A percentile compares a stretch with the other conserved stretches of the same genome.
Conservation (phyloP, 495 filamentous ascomycete genomes). For the Neurospora tetrasperma region DNA sequence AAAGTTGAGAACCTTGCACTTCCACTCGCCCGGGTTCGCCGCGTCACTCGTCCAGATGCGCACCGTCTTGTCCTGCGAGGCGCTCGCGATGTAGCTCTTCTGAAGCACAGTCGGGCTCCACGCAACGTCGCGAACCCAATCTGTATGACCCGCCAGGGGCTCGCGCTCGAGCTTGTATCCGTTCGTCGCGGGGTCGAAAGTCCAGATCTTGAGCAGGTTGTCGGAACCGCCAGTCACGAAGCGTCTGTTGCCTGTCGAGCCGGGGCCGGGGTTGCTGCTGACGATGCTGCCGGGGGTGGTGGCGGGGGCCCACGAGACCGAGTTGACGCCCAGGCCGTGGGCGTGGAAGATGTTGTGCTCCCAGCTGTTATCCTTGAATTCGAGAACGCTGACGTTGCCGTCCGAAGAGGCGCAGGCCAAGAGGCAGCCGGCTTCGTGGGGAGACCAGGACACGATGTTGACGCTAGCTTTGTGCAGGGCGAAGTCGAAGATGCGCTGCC, state of each 20-base stretch:
- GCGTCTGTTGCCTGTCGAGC: conserved; percentile 50
- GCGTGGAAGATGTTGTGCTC: conserved; percentile 81
- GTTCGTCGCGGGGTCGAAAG: conserved; percentile 38
- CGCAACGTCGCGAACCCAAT: conserved; percentile 97
- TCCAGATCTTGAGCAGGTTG: conserved; percentile 86
- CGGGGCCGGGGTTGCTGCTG: conserved; percentile 51
- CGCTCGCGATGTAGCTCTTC: conserved; percentile 91
- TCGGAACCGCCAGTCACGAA: conserved; percentile 94
- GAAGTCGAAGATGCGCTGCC: conserved; percentile 83
- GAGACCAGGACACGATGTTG: conserved; percentile 95
- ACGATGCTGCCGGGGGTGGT: conserved; percentile 70
- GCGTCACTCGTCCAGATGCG: conserved; percentile 85
- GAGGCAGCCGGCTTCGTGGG: conserved; percentile 87
- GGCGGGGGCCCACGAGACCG: conserved; percentile 87
- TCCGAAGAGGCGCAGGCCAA: conserved; percentile 91
- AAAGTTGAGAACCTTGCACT: conserved; percentile 71
- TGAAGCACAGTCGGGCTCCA: conserved; percentile 90
- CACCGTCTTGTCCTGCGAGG: conserved; percentile 92
- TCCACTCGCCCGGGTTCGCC: conserved; percentile 56
- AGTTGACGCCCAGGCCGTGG: conserved; percentile 87
- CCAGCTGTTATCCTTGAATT: conserved; percentile 91
- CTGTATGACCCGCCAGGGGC: conserved; percentile 65
- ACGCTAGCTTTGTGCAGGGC: conserved; percentile 86
- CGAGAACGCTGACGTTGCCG: conserved; percentile 83
- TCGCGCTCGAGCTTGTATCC: conserved; percentile 43